These are phyloP conservation scores for Aspergillus hancockii DNA, from an alignment of 495 filamentous ascomycete species.

Conservation along the genomic window DNA sequence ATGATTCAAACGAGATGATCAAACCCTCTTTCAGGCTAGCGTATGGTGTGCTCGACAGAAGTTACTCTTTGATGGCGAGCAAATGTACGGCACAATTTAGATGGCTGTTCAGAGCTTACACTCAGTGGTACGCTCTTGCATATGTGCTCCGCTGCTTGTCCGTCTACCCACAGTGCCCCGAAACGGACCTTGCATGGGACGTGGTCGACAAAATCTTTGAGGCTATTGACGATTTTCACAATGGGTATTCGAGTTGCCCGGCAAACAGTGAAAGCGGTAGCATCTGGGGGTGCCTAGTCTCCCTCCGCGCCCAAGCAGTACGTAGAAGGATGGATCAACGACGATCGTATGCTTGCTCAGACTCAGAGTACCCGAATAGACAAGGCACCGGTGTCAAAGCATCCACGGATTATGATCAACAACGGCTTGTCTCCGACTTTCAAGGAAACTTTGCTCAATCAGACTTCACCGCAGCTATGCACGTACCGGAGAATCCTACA, in stretches of 20 bases:
- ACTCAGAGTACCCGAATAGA: too few species aligned
- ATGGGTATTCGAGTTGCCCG: not conserved
- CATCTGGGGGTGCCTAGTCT: not conserved
- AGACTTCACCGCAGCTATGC: too few species aligned
- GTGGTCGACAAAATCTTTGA: not conserved
- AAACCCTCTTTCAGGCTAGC: not conserved
- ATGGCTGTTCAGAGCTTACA: conserved; percentile 56
- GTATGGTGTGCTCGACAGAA: not conserved
- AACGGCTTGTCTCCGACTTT: too few species aligned
- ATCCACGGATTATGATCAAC: too few species aligned
- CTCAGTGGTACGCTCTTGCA: conserved; percentile 58
- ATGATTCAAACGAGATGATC: too few species aligned
- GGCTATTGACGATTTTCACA: not conserved
- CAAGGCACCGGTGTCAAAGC: too few species aligned
- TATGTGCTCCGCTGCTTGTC: conserved; percentile 51
- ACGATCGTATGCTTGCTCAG: too few species aligned
- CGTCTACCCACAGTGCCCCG: conserved; percentile 33
- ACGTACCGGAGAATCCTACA: too few species aligned
- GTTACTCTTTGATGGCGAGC: conserved; percentile 9
- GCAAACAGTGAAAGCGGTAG: not conserved
- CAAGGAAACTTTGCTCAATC: too few species aligned
- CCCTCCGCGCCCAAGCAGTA: not conserved
- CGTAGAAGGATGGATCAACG: too few species aligned
- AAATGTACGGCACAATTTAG: conserved; percentile 45
- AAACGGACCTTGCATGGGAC: not conserved